Evolutionary conservation across 768 basidiomycete species (phyloP).

Genomic region (Suillus brevipes): DNA sequence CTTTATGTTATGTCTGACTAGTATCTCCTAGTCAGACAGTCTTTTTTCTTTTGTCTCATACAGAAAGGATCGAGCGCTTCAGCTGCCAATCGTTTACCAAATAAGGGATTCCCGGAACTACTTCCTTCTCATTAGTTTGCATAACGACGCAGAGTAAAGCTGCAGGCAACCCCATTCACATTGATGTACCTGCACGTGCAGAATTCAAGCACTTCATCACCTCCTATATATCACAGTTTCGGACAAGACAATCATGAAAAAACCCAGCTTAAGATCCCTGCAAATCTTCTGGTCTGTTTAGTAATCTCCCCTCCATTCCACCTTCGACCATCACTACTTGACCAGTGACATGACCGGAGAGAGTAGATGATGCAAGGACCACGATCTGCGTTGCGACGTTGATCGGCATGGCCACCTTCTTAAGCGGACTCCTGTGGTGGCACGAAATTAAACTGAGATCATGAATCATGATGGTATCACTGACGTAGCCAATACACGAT

Average conservation of each 20-base stretch:
- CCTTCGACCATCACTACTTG: constrained; percentile 72
- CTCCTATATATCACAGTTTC: neutral
- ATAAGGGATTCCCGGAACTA: too few relatives aligned
- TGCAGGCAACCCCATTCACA: neutral
- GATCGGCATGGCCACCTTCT: constrained; percentile 59
- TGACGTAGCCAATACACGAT: constrained; percentile 68
- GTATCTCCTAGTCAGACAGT: too few relatives aligned
- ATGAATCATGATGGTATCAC: constrained; percentile 18
- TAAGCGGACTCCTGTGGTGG: constrained; percentile 58
- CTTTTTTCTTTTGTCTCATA: too few relatives aligned
- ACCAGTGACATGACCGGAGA: constrained; percentile 76
- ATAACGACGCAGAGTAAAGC: neutral
- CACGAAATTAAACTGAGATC: neutral
- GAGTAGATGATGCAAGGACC: constrained; percentile 53
- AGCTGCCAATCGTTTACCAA: too few relatives aligned
- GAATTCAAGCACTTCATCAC: neutral
- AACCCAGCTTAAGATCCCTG: neutral
- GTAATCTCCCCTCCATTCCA: constrained; percentile 71
- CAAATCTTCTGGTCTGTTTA: constrained; percentile 43
- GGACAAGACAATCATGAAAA: neutral
- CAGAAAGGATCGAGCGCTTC: too few relatives aligned
- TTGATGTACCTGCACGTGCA: neutral
- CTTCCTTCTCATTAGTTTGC: neutral
- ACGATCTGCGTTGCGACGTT: constrained; percentile 70
- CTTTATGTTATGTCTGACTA: too few relatives aligned